Conservation (phyloP, 1,139 yeast species). For the Saccharomyces pastorianus region DNA sequence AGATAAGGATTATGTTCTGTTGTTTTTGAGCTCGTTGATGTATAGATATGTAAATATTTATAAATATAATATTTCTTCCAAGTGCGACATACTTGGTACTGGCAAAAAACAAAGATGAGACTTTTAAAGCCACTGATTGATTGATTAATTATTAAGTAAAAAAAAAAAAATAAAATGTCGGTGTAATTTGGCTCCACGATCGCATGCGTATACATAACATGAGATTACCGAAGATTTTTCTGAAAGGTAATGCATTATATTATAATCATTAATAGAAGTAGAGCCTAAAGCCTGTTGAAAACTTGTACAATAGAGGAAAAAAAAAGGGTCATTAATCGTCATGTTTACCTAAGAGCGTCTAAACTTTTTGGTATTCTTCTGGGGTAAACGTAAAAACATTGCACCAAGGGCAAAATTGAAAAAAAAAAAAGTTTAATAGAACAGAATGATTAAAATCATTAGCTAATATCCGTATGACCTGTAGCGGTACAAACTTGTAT, state of each 20-base stretch:
- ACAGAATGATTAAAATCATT: neutral
- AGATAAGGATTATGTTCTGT: neutral
- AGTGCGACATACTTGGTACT: neutral
- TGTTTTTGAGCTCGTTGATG: neutral
- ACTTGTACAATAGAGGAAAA: neutral
- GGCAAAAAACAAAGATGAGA: neutral
- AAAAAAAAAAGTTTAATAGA: neutral
- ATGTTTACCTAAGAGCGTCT: neutral
- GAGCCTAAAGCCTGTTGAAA: neutral
- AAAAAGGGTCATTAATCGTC: neutral
- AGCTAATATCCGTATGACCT: neutral
- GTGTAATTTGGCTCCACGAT: neutral
- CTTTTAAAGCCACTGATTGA: neutral
- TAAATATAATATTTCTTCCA: neutral
- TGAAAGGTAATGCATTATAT: neutral
- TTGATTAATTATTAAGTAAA: neutral
- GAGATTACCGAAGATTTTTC: neutral
- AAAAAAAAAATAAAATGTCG: neutral
- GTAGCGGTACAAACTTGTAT: neutral
- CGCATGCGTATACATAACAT: neutral
- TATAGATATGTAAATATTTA: neutral
- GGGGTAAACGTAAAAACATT: neutral
- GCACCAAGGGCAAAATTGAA: neutral
- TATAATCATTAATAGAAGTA: neutral
- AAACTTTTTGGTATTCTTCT: neutral